Conservation (phyloP, 73 alveolate genomes). For the Paramecium bursaria region DNA sequence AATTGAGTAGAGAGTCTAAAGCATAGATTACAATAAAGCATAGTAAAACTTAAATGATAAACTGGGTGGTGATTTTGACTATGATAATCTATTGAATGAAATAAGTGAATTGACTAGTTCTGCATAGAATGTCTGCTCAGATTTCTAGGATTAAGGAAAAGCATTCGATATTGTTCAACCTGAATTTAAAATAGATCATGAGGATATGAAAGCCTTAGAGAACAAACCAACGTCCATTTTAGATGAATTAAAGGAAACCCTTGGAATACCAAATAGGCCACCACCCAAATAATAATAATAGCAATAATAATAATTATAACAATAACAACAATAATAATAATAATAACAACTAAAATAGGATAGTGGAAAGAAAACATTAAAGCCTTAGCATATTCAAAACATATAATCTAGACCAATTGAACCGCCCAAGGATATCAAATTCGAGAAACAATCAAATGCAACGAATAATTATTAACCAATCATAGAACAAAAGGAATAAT, state of each 20-base stretch:
- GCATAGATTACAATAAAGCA: slow-evolving; percentile 24
- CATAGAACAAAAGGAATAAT: background rate
- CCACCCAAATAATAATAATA: background rate
- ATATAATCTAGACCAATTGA: slow-evolving; percentile 21
- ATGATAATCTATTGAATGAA: background rate
- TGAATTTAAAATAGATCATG: slow-evolving; percentile 3
- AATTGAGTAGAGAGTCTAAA: background rate
- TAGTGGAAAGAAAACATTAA: background rate
- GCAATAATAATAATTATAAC: background rate
- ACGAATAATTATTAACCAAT: slow-evolving; percentile 31
- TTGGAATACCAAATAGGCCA: slow-evolving; percentile 32
- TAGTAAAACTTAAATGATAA: slow-evolving; percentile 6
- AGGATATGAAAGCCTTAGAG: slow-evolving; percentile 4
- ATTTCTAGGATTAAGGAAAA: slow-evolving; percentile 6
- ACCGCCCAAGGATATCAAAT: slow-evolving; percentile 55
- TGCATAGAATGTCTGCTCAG: background rate
- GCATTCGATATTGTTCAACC: slow-evolving; percentile 33
- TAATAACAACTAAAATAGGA: slow-evolving; percentile 10
- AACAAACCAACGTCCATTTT: slow-evolving; percentile 44
- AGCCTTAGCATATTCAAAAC: slow-evolving; percentile 26
- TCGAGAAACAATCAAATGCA: slow-evolving; percentile 23
- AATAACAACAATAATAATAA: background rate
- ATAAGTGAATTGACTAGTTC: slow-evolving; percentile 3
- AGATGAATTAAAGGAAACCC: slow-evolving; percentile 39
- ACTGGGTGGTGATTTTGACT: slow-evolving; percentile 46